Conservation (phyloP, 257 asterid species). For the Asclepias syriaca region DNA sequence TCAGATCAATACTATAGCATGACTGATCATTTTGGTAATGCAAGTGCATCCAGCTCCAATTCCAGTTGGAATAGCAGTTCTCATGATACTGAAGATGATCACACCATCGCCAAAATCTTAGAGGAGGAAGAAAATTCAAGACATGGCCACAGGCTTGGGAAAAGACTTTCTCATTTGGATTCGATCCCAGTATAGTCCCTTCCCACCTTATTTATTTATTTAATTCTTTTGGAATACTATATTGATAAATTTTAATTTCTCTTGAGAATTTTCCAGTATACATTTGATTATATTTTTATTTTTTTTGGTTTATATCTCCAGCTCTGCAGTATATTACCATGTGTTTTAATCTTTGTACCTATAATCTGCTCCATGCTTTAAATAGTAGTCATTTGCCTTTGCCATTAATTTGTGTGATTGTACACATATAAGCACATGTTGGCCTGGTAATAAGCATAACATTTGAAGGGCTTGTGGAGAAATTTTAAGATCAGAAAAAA, state of each 20-base stretch:
- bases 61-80: slow-evolving; percentile 76
- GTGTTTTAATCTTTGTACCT: background rate
- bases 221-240: background rate
- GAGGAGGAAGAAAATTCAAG: slow-evolving; percentile 58
- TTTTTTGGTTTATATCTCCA: background rate
- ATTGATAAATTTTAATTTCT: background rate
- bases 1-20: slow-evolving; percentile 19
- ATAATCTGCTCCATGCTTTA: background rate
- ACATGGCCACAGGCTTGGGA: slow-evolving; percentile 56
- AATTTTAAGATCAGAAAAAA: background rate
- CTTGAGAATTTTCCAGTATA: background rate
- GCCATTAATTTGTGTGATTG: background rate
- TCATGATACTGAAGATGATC: slow-evolving; percentile 89
- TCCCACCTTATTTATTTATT: background rate
- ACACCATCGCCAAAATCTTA: slow-evolving; percentile 66
- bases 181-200: slow-evolving; percentile 62
- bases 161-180: slow-evolving; percentile 85
- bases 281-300: background rate
- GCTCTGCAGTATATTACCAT: background rate
- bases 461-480: background rate
- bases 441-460: background rate
- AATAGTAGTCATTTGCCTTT: background rate
- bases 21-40: slow-evolving; percentile 41
- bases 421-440: background rate
- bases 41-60: slow-evolving; percentile 50